Percentiles rank a stretch among this genome's conserved stretches.
Evolutionary conservation across 257 asterid genomes (phyloP).

Genomic region (Sherardia arvensis): DNA sequence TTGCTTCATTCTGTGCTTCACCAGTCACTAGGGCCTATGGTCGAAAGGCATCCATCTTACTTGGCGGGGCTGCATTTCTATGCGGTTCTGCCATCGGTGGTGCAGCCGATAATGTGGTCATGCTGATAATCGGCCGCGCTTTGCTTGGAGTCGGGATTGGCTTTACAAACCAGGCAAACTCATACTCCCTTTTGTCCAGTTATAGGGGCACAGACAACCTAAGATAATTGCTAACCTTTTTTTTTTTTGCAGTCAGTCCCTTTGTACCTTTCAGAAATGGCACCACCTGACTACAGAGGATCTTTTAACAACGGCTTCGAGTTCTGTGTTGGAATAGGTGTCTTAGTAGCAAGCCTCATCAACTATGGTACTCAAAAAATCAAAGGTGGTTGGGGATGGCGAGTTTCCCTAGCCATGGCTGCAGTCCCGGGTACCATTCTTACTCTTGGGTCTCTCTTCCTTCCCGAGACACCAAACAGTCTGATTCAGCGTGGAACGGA

Average conservation of each 20-base stretch:
- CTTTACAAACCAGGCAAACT: neutral
- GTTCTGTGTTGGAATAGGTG: constrained; percentile 13
- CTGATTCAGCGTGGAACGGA: constrained; percentile 31
- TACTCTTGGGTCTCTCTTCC: constrained; percentile 50
- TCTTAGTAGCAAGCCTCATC: constrained; percentile 13
- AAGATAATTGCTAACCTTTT: no score
- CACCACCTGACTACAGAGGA: constrained; percentile 21
- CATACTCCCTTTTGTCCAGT: no score
- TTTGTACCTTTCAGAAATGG: constrained; percentile 25
- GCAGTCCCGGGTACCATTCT: constrained; percentile 49
- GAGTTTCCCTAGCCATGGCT: constrained; percentile 63
- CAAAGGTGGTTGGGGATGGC: constrained; percentile 62
- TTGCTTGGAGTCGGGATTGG: neutral
- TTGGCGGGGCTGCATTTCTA: neutral
- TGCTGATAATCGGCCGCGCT: neutral
- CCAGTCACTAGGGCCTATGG: neutral
- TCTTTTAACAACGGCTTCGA: constrained; percentile 12
- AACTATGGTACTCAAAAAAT: constrained; percentile 30
- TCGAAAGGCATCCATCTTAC: neutral
- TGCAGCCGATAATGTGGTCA: neutral
- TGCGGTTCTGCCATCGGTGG: neutral
- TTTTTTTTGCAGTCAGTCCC: constrained; percentile 11
- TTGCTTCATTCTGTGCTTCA: neutral
- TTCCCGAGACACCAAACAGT: constrained; percentile 77
- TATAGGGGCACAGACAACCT: no score